Evolutionary conservation across 306 rosid genomes (phyloP).

Genomic region (Cucurbita maxima): DNA sequence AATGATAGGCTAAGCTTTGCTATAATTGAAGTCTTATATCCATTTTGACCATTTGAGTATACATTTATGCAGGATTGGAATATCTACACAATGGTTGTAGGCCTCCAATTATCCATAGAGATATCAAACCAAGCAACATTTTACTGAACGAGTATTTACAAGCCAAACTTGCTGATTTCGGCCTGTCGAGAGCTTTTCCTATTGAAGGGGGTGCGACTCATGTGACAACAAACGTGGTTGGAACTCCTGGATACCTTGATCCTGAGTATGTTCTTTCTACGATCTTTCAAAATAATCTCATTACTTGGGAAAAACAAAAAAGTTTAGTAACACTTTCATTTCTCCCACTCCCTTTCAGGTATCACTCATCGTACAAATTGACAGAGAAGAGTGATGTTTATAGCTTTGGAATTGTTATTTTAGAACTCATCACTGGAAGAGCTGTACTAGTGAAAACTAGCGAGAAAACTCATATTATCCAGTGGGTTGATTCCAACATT

Average conservation of each 20-base stretch:
- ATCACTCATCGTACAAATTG: background rate
- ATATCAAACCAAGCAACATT: background rate
- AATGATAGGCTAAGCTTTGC: background rate
- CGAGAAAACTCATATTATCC: background rate
- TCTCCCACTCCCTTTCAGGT: background rate
- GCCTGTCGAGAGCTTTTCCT: conserved; percentile 7
- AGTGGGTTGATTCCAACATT: background rate
- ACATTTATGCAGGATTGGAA: conserved; percentile 4
- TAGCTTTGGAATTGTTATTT: background rate
- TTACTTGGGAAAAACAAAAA: background rate
- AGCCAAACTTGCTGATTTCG: conserved; percentile 11
- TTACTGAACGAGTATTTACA: background rate
- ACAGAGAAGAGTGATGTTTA: conserved; percentile 7
- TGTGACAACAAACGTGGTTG: conserved; percentile 1
- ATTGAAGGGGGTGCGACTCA: conserved; percentile 5
- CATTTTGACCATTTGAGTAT: background rate
- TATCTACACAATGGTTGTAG: conserved; percentile 7
- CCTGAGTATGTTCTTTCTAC: background rate
- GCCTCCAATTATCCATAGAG: conserved; percentile 6
- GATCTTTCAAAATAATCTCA: background rate
- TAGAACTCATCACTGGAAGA: background rate
- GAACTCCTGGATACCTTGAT: conserved; percentile 9
- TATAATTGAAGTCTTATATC: background rate
- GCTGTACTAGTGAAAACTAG: background rate
- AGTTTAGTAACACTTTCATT: too few relatives aligned